A percentile compares a stretch with the other conserved stretches of the same genome.
Conservation (phyloP, 805 yeast genomes). For the Metschnikowia henanensis region DNA sequence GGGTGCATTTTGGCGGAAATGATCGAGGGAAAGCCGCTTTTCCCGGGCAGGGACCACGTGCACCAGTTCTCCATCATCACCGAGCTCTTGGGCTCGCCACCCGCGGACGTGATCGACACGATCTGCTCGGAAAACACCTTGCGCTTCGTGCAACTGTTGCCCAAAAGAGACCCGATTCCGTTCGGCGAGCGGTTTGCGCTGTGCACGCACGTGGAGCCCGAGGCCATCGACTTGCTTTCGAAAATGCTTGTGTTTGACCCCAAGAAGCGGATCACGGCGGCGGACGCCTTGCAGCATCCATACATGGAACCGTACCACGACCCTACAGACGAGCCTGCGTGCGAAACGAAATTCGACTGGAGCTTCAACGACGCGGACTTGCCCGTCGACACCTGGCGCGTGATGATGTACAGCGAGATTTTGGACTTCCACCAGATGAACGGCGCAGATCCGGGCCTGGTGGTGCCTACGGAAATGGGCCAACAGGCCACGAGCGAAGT, state of each 20-base stretch:
- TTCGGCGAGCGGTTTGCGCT: conserved; percentile 76
- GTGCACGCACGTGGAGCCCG: conserved; percentile 40
- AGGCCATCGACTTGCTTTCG: conserved; percentile 81
- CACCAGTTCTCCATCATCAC: conserved; percentile 97
- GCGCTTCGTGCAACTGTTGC: conserved; percentile 90
- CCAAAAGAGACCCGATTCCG: conserved; percentile 91
- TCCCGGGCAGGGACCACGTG: conserved; percentile 98
- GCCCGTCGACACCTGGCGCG: conserved; percentile 98
- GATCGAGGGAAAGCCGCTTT: conserved; percentile 95
- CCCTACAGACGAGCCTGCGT: conserved; percentile 95
- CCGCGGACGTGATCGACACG: conserved; percentile 92
- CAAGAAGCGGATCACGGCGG: conserved; percentile 89
- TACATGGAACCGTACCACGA: conserved; percentile 96
- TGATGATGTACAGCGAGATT: conserved; percentile 98
- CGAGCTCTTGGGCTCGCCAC: conserved; percentile 94
- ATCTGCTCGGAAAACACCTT: conserved; percentile 95
- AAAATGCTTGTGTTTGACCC: conserved; percentile 96
- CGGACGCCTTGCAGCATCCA: conserved; percentile 84
- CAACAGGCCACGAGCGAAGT: conserved; percentile 8
- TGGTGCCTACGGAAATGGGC: conserved; percentile 6
- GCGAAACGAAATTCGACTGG: conserved; percentile 95
- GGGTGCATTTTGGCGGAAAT: conserved; percentile 97
- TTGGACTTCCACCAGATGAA: conserved; percentile 93
- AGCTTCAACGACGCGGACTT: conserved; percentile 96
- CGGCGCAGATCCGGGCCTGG: conserved; percentile 30